Base-by-base conservation (phyloP, 2,329 filamentous ascomycete species). In the Elsinoe australis region DNA sequence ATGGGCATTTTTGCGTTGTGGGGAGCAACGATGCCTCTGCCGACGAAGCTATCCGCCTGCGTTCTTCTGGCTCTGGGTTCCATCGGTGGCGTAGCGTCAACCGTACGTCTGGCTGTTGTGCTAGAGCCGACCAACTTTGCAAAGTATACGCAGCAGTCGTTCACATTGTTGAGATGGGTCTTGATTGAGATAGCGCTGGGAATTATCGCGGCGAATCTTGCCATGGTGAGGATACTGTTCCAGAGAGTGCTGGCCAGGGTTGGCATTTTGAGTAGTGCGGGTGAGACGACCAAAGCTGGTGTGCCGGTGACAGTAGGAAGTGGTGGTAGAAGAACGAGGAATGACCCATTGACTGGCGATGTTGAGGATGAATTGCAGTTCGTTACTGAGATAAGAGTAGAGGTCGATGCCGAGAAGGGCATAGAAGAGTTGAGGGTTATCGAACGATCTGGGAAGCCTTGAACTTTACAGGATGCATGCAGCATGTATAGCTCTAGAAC, bases 1-100 rank as follows among this genome's bases (percentile, higher is more conserved):
- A 47, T 67, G 4, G 64, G 64, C 0, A 58, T 62, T 4, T 59
- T 61, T 8, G 64, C 67, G 51, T 53, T 67, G 12, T 60, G 62
- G 53, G n/a, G n/a, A n/a, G n/a, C n/a, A n/a, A n/a, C n/a, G n/a
- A n/a, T n/a, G n/a, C 17, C 42, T 7, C 6, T 35, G 12, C 29
- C 29, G 15, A 47, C 24, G 17, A 32, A 32, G 6, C 22, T 47
- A 15, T 47, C 42, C 3, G 42, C 42, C 8, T 33, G 28, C 15
- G 4, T 47, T 10, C 18, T 47, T 6, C 42, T 47, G 2, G 26
- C 26, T 12, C 42, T 47, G 10, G 42, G 42, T 8, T 47, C 42
- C 7, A 21, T 47, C 5, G 42, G 42, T 6, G 42, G 42, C 12
- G 42, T 47, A 2, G 42, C 42, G 4, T 33, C 28, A 8, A 33